Percentiles rank a stretch among this genome's conserved stretches.
Evolutionary conservation across 805 yeast genomes (phyloP).

Genomic region (Komagataella populi): DNA sequence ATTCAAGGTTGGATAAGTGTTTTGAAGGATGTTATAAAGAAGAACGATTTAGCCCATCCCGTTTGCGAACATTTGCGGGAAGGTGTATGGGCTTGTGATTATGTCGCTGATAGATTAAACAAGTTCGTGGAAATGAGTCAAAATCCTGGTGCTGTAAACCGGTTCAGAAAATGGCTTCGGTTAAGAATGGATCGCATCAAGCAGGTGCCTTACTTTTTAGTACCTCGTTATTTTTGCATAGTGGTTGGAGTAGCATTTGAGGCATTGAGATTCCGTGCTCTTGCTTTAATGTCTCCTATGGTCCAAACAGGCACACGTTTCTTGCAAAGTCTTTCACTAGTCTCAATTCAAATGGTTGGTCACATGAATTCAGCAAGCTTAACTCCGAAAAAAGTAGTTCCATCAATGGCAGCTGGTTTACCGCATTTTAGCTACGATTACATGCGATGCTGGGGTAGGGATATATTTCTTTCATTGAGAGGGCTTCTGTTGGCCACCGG

Average conservation of each 20-base stretch:
- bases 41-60: conserved; percentile 77
- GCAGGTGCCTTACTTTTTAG: conserved; percentile 60
- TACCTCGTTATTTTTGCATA: conserved; percentile 80
- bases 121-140: conserved; percentile 25
- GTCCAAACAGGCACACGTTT: conserved; percentile 56
- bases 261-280: conserved; percentile 59
- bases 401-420: conserved; percentile 88
- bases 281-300: conserved; percentile 37
- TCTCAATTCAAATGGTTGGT: conserved; percentile 83
- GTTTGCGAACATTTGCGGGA: conserved; percentile 65
- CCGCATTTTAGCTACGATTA: conserved; percentile 87
- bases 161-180: conserved; percentile 58
- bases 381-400: conserved; percentile 43
- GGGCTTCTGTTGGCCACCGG: conserved; percentile 74
- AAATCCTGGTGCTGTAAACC: conserved; percentile 7
- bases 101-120: conserved; percentile 44
- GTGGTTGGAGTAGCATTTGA: conserved; percentile 76
- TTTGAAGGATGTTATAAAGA: conserved; percentile 43
- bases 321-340: conserved; percentile 65
- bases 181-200: conserved; percentile 50
- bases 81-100: conserved; percentile 88
- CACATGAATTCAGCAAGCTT: conserved; percentile 61
- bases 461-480: conserved; percentile 76
- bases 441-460: conserved; percentile 99
- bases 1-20: conserved; percentile 84